A percentile compares a stretch with the other conserved stretches of the same genome.
Conservation (phyloP, 2,329 filamentous ascomycete species). For the Penicillium verrucosum region DNA sequence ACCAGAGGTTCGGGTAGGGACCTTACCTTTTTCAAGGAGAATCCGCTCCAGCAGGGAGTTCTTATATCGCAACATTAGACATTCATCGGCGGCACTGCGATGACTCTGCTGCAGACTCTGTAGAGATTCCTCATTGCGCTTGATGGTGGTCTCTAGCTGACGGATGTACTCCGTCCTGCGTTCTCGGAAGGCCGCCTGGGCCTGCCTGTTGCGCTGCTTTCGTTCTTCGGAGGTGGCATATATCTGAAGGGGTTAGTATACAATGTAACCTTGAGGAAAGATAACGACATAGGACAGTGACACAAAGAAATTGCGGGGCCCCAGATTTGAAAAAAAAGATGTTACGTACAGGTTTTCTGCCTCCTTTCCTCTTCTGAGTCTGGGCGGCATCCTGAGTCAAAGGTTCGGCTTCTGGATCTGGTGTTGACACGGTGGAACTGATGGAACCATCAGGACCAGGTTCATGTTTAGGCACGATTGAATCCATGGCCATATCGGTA, state of each 20-base stretch:
- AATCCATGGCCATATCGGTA: slow-evolving; percentile 42
- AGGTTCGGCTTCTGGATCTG: slow-evolving; percentile 43
- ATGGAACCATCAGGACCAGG: slow-evolving; percentile 40
- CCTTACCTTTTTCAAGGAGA: slow-evolving; percentile 83
- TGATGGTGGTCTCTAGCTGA: slow-evolving; percentile 95
- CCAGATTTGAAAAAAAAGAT: slow-evolving; percentile 22
- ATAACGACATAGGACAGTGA: slow-evolving; percentile 1
- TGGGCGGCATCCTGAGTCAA: slow-evolving; percentile 44
- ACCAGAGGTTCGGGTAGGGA: not conserved
- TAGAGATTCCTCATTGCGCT: slow-evolving; percentile 90
- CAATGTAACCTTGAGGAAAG: not conserved
- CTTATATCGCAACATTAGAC: slow-evolving; percentile 96
- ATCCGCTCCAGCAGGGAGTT: slow-evolving; percentile 95
- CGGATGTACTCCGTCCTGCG: slow-evolving; percentile 98
- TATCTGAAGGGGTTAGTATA: slow-evolving; percentile 58
- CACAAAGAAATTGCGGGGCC: slow-evolving; percentile 30
- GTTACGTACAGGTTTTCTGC: slow-evolving; percentile 83
- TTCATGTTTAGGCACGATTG: slow-evolving; percentile 15
- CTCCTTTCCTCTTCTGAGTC: slow-evolving; percentile 88
- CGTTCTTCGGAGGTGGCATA: slow-evolving; percentile 98
- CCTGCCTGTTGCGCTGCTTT: slow-evolving; percentile 95
- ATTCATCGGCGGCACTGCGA: slow-evolving; percentile 91
- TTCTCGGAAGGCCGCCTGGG: slow-evolving; percentile 95
- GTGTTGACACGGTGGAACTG: slow-evolving; percentile 46
- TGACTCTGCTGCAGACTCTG: slow-evolving; percentile 92